Conservation (phyloP, 2,329 filamentous ascomycete species). For the Mollisiaceae sp. region DNA sequence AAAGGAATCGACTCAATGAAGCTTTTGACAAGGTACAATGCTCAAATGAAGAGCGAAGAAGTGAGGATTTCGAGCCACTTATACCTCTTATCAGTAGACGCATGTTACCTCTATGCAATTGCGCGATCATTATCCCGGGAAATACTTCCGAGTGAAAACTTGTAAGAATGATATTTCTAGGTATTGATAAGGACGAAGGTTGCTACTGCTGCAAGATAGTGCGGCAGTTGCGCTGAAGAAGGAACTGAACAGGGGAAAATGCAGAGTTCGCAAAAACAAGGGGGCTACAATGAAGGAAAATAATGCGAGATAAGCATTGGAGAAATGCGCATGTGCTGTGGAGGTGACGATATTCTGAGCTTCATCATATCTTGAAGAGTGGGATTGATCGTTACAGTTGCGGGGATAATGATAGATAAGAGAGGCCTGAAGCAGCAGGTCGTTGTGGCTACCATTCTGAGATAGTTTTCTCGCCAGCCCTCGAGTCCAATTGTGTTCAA, state of each 20-base stretch:
- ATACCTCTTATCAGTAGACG: not conserved
- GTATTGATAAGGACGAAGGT: constrained; percentile 4
- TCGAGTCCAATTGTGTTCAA: not conserved
- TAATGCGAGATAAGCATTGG: not conserved
- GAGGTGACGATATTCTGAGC: not conserved
- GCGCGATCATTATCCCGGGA: not conserved
- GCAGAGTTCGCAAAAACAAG: not conserved
- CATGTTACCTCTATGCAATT: not conserved
- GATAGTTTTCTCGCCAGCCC: not conserved
- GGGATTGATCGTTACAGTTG: not conserved
- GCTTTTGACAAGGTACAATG: not conserved
- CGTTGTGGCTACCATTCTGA: not conserved
- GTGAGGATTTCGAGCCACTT: not conserved
- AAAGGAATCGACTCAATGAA: not conserved
- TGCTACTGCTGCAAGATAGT: no score
- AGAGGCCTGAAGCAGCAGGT: not conserved
- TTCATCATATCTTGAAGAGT: not conserved
- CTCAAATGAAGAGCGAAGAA: not conserved
- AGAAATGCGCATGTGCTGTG: not conserved
- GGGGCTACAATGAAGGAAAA: not conserved
- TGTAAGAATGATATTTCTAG: not conserved
- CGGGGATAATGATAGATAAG: not conserved
- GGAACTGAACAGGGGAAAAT: not conserved
- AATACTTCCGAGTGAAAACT: not conserved
- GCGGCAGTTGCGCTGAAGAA: no score